phyloP scores from a whole-genome alignment of 2,329 filamentous ascomycete genomes.

The Teratosphaeria destructans region DNA sequence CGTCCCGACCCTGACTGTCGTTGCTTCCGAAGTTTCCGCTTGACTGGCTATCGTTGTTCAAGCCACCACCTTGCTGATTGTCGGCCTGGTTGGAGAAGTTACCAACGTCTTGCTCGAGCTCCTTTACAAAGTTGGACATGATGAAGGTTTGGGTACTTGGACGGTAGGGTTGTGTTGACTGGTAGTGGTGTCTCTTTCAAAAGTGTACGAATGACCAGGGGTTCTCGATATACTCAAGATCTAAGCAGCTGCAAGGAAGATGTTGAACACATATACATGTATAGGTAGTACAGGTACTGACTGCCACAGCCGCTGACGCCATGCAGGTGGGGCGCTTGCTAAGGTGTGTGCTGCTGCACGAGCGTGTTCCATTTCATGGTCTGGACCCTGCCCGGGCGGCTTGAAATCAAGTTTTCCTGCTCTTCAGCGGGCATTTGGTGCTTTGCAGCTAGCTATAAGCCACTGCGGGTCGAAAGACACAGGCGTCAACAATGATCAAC shows the following conservation, averaged over 20 bases:
- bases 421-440: not conserved
- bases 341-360: not conserved
- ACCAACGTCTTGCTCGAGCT: slow-evolving; percentile 1
- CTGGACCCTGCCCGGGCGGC: not conserved
- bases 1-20: slow-evolving; percentile 1
- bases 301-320: not conserved
- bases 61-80: not conserved
- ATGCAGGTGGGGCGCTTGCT: not conserved
- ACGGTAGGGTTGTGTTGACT: not conserved
- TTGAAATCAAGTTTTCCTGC: not conserved
- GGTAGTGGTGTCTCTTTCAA: not conserved
- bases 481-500: not conserved
- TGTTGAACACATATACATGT: not conserved
- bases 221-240: not conserved
- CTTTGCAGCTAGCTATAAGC: not conserved
- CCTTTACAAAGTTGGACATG: slow-evolving; percentile 3
- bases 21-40: not conserved
- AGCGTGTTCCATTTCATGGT: not conserved
- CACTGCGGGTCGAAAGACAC: not conserved
- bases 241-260: not conserved
- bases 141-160: not conserved
- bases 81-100: not conserved
- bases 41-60: slow-evolving; percentile 1
- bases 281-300: not conserved
- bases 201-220: not conserved